Percentiles rank a stretch among this genome's conserved stretches.
These are phyloP conservation scores for Pezicula radicicola DNA, from an alignment of 2,329 filamentous ascomycete genomes.

Conservation along the genomic window DNA sequence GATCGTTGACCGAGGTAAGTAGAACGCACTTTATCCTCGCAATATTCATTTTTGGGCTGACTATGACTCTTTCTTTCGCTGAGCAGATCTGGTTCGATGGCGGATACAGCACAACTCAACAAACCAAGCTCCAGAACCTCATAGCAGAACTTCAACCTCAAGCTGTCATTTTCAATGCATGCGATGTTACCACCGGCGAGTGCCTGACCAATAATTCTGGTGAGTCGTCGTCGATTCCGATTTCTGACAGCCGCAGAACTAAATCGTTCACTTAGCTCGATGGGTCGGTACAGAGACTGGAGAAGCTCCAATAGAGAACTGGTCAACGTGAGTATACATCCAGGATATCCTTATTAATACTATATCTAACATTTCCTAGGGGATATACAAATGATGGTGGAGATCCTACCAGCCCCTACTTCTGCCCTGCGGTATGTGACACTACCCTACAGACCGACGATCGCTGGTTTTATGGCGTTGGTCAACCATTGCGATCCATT, in stretches of 20 bases:
- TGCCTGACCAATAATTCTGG: slow-evolving; percentile 17
- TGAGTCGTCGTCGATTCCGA: neutral
- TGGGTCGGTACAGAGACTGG: slow-evolving; percentile 23
- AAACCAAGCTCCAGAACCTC: slow-evolving; percentile 15
- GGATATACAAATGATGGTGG: slow-evolving; percentile 16
- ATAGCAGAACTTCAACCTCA: slow-evolving; percentile 18
- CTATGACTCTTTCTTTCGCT: neutral
- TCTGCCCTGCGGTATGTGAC: slow-evolving; percentile 22
- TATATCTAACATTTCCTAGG: neutral
- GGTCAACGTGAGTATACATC: slow-evolving; percentile 16
- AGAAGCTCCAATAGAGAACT: slow-evolving; percentile 20
- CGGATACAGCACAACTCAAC: slow-evolving; percentile 21
- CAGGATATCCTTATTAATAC: neutral
- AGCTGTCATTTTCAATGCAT: slow-evolving; percentile 22
- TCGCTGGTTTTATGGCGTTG: slow-evolving; percentile 23
- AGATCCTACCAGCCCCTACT: slow-evolving; percentile 18
- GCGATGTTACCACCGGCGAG: slow-evolving; percentile 15
- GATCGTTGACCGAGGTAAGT: slow-evolving; percentile 21
- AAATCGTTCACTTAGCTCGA: slow-evolving; percentile 7
- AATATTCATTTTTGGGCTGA: neutral
- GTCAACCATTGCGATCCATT: slow-evolving; percentile 18
- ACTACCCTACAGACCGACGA: slow-evolving; percentile 20
- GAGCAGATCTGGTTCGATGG: slow-evolving; percentile 26
- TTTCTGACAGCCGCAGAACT: neutral
- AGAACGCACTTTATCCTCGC: neutral